Conservation (phyloP, 1,139 yeast species). For the Kodamaea ohmeri region DNA sequence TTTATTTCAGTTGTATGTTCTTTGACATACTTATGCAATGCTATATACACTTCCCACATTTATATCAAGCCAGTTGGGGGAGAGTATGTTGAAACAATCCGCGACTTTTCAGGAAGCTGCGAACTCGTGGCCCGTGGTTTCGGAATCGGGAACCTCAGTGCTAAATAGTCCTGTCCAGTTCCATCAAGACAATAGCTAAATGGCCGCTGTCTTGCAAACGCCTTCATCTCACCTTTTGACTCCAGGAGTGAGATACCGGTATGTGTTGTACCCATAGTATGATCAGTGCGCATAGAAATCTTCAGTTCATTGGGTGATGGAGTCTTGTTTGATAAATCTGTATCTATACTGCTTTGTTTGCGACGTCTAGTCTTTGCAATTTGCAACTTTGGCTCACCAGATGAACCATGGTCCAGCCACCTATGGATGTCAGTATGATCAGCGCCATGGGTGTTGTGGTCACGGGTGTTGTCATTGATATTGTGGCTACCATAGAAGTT, state of each 20-base stretch:
- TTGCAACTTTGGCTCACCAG: constrained; percentile 1
- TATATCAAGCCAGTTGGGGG: neutral
- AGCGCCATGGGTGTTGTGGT: too few relatives aligned
- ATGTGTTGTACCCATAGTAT: constrained; percentile 5
- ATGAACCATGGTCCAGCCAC: too few relatives aligned
- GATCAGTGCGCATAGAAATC: constrained; percentile 5
- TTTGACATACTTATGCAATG: neutral
- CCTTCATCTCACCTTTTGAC: constrained; percentile 20
- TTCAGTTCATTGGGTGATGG: constrained; percentile 7
- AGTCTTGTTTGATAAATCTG: neutral
- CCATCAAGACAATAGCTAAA: constrained; percentile 34
- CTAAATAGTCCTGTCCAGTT: constrained; percentile 28
- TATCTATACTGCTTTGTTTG: neutral
- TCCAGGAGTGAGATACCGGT: constrained; percentile 10
- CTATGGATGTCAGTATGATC: too few relatives aligned
- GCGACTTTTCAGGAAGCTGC: neutral
- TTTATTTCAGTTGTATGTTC: constrained; percentile 1
- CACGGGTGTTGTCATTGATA: too few relatives aligned
- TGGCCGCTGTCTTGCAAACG: constrained; percentile 29
- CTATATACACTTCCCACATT: too few relatives aligned
- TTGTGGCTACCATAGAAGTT: too few relatives aligned
- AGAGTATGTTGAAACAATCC: neutral
- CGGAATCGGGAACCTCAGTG: constrained; percentile 22
- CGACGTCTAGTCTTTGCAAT: constrained; percentile 1
- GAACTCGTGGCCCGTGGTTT: constrained; percentile 4